Evolutionary conservation across 768 basidiomycete species (phyloP).

Genomic region (Favolaschia claudopus): DNA sequence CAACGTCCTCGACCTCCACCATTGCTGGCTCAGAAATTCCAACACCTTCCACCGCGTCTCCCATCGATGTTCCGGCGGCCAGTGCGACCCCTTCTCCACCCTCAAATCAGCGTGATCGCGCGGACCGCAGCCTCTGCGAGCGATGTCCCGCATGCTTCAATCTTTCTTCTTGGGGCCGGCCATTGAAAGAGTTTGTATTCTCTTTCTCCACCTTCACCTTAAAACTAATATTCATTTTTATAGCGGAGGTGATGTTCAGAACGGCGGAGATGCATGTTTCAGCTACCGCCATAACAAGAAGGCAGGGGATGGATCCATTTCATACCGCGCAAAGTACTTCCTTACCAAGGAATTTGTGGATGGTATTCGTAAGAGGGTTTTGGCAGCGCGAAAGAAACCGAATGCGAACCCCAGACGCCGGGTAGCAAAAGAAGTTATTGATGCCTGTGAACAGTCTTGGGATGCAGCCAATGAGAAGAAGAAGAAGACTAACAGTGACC

Average conservation of each 20-base stretch:
- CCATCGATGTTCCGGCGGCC: background rate
- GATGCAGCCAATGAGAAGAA: conserved; percentile 39
- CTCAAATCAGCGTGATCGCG: background rate
- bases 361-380: conserved; percentile 37
- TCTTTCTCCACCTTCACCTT: background rate
- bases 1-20: no score
- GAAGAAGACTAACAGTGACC: conserved; percentile 30
- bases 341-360: conserved; percentile 43
- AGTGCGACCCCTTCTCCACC: background rate
- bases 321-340: conserved; percentile 40
- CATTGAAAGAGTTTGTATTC: conserved; percentile 26
- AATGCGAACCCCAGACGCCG: background rate
- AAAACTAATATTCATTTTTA: background rate
- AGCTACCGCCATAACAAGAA: conserved; percentile 40
- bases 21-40: background rate
- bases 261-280: conserved; percentile 46
- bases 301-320: conserved; percentile 38
- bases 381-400: conserved; percentile 26
- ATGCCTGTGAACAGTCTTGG: conserved; percentile 41
- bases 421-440: conserved; percentile 43
- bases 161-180: conserved; percentile 29
- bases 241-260: conserved; percentile 44
- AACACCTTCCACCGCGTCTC: background rate
- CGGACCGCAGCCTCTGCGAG: conserved; percentile 32
- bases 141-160: conserved; percentile 45